These are phyloP conservation scores for Ceratocystis ficicola DNA, from an alignment of 2,329 filamentous ascomycete species.

Conservation along the genomic window DNA sequence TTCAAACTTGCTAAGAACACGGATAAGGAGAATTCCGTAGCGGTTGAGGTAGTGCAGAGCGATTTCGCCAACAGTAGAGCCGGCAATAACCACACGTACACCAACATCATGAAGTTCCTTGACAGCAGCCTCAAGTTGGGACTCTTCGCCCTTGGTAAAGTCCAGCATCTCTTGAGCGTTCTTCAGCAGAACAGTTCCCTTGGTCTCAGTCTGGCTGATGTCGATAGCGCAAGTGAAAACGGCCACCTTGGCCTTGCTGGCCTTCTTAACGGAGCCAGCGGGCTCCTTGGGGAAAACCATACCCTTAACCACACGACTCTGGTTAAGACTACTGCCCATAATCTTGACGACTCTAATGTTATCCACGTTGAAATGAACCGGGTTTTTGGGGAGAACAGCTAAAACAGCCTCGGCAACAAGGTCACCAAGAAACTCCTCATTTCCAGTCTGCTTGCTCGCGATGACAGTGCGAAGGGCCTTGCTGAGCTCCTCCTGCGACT, in stretches of 20 bases:
- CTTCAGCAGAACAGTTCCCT: slow-evolving; percentile 91
- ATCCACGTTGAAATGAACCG: slow-evolving; percentile 93
- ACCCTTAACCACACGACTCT: slow-evolving; percentile 88
- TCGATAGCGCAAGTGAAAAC: slow-evolving; percentile 96
- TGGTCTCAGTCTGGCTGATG: slow-evolving; percentile 92
- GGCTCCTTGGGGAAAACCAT: slow-evolving; percentile 98
- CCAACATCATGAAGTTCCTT: slow-evolving; percentile 95
- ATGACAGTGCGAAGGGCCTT: slow-evolving; percentile 95
- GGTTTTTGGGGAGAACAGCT: slow-evolving; percentile 88
- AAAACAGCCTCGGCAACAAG: slow-evolving; percentile 78
- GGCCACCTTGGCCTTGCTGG: slow-evolving; percentile 82
- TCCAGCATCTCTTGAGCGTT: slow-evolving; percentile 98
- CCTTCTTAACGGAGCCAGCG: slow-evolving; percentile 86
- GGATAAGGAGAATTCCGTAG: slow-evolving; percentile 89
- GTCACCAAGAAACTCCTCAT: slow-evolving; percentile 73
- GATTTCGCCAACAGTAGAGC: slow-evolving; percentile 86
- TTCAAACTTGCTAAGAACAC: slow-evolving; percentile 96
- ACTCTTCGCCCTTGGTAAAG: slow-evolving; percentile 94
- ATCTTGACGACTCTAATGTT: slow-evolving; percentile 99
- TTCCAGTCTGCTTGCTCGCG: slow-evolving; percentile 91
- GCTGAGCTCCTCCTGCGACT: slow-evolving; percentile 68
- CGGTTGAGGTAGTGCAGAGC: slow-evolving; percentile 97
- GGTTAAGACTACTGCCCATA: slow-evolving; percentile 90
- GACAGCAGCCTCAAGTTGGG: slow-evolving; percentile 76
- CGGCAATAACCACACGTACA: slow-evolving; percentile 80